A percentile compares a stretch with the other conserved stretches of the same genome.
phyloP scores from a whole-genome alignment of 2,329 filamentous ascomycete genomes.

The Neonectria ditissima region DNA sequence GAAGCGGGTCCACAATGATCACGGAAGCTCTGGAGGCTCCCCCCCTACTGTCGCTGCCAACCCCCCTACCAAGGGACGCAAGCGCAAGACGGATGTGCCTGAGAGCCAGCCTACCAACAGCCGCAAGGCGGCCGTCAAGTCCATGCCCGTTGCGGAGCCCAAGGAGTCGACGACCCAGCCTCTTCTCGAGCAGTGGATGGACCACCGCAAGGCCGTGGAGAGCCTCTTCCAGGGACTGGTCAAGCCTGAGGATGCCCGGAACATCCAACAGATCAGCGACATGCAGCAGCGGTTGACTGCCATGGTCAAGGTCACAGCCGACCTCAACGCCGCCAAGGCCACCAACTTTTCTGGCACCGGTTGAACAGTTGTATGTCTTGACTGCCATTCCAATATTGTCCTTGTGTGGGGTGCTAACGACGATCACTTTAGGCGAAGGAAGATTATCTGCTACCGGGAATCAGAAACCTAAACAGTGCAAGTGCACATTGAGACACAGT shows the following conservation, averaged over 20 bases:
- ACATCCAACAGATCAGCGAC: conserved; percentile 64
- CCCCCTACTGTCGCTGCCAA: conserved; percentile 50
- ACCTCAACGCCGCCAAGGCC: conserved; percentile 44
- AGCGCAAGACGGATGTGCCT: conserved; percentile 67
- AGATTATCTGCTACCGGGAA: conserved; percentile 44
- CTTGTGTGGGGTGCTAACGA: conserved; percentile 23
- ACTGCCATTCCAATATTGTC: neutral
- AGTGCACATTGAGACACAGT: conserved; percentile 40
- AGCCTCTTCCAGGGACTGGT: conserved; percentile 64
- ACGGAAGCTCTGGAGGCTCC: conserved; percentile 57
- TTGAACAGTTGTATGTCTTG: conserved; percentile 46
- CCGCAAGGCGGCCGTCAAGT: conserved; percentile 64
- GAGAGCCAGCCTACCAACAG: conserved; percentile 54
- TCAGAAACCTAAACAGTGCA: conserved; percentile 35
- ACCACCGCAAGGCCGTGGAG: conserved; percentile 73
- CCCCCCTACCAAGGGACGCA: conserved; percentile 62
- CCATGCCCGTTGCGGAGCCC: conserved; percentile 48
- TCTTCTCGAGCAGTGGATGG: conserved; percentile 67
- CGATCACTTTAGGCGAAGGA: conserved; percentile 22
- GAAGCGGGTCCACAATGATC: conserved; percentile 87
- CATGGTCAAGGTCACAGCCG: conserved; percentile 63
- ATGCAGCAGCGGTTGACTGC: conserved; percentile 63
- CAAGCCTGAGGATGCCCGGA: conserved; percentile 64
- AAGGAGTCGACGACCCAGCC: conserved; percentile 53
- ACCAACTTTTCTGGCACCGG: conserved; percentile 46